These are phyloP conservation scores for Huntiella bhutanensis DNA, from an alignment of 2,329 filamentous ascomycete genomes.

Conservation along the genomic window DNA sequence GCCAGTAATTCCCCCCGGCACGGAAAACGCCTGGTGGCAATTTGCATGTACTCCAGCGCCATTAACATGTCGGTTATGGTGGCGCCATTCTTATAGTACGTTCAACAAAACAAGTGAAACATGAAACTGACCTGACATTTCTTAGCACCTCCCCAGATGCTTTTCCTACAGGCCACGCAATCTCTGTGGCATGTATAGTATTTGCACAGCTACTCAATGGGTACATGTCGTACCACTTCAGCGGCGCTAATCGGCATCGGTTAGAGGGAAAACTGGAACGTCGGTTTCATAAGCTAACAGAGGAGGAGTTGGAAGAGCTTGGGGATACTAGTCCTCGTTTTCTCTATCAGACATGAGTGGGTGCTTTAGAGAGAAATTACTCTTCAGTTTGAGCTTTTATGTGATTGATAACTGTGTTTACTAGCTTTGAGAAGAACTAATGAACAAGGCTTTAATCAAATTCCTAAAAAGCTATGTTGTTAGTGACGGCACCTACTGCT, in stretches of 20 bases:
- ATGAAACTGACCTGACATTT: no score
- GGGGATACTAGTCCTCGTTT: neutral
- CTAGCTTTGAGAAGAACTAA: no score
- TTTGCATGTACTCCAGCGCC: neutral
- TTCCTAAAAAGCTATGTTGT: no score
- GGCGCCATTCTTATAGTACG: neutral
- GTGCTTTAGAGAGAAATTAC: no score
- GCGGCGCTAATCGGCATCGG: neutral
- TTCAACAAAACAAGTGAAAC: neutral
- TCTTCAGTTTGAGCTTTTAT: no score
- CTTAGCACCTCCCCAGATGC: neutral
- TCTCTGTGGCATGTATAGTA: neutral
- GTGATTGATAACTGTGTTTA: no score
- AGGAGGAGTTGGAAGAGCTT: neutral
- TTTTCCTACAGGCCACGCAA: neutral
- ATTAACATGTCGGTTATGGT: neutral
- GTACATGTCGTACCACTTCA: neutral
- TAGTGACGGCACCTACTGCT: no score
- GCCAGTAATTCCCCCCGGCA: neutral
- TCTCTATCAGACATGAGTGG: neutral
- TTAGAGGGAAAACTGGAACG: neutral
- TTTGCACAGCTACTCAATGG: neutral
- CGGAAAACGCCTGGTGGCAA: neutral
- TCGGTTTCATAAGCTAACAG: neutral
- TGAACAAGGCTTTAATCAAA: no score